Conservation (phyloP, 1,284 basidiomycete genomes). For the Serendipita sp. region DNA sequence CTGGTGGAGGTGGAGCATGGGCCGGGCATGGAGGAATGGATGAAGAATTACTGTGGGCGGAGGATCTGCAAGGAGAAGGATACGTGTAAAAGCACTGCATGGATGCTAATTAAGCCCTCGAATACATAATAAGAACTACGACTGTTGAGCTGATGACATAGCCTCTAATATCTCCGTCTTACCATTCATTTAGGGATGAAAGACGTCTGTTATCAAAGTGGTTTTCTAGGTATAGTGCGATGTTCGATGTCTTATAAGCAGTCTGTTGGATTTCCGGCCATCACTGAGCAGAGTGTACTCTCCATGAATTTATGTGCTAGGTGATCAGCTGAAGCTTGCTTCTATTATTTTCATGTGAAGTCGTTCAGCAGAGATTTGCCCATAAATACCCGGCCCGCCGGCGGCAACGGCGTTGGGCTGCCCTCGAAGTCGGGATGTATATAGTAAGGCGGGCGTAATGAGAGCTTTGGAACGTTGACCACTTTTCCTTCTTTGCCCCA, state of each 20-base stretch:
- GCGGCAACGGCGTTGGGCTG: not conserved
- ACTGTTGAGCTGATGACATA: too few species aligned
- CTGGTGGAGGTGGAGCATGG: conserved; percentile 1
- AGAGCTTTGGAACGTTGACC: not conserved
- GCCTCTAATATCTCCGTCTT: too few species aligned
- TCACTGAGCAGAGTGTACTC: too few species aligned
- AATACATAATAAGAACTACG: not conserved
- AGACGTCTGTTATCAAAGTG: too few species aligned
- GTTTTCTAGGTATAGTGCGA: too few species aligned
- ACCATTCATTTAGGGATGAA: too few species aligned
- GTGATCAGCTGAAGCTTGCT: too few species aligned
- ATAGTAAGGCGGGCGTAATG: not conserved
- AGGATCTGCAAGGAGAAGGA: not conserved
- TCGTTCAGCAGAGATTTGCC: not conserved
- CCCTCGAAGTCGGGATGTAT: not conserved
- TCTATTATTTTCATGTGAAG: too few species aligned
- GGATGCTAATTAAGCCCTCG: not conserved
- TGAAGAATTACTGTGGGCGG: not conserved
- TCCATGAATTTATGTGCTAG: too few species aligned
- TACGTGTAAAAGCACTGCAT: not conserved
- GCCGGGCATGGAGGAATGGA: not conserved
- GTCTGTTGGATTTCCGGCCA: too few species aligned
- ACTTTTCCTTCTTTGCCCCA: not conserved
- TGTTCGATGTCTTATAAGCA: too few species aligned
- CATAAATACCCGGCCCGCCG: not conserved